Percentiles rank a stretch among this genome's conserved stretches.
Conservation (phyloP, 1,139 yeast species). For the Kodamaea sp. region DNA sequence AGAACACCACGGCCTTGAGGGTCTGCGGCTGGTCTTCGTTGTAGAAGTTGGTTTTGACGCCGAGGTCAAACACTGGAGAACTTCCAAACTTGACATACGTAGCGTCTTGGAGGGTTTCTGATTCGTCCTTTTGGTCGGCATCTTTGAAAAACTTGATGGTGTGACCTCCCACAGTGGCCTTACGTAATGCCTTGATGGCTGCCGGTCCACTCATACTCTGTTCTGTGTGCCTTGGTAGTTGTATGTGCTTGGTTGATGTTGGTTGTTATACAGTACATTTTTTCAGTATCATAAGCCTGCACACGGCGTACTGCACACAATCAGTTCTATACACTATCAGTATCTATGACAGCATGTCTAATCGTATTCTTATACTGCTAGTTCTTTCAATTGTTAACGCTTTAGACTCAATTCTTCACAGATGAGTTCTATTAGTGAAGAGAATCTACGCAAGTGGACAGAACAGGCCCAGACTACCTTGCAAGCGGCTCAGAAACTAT, state of each 20-base stretch:
- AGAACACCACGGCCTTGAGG: constrained; percentile 69
- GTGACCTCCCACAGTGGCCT: constrained; percentile 24
- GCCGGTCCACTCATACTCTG: constrained; percentile 12
- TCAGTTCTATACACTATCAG: too few species aligned
- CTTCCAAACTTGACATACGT: constrained; percentile 35
- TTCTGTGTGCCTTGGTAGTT: too few species aligned
- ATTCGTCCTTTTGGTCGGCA: constrained; percentile 15
- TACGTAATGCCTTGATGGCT: constrained; percentile 16
- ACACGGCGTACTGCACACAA: too few species aligned
- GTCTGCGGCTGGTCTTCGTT: constrained; percentile 52
- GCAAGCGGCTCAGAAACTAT: constrained; percentile 31
- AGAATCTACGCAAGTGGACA: constrained; percentile 25
- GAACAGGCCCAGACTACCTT: constrained; percentile 33
- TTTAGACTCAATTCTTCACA: too few species aligned
- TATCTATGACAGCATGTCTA: too few species aligned
- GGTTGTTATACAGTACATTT: too few species aligned
- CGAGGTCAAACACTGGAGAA: constrained; percentile 31
- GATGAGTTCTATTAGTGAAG: constrained; percentile 1
- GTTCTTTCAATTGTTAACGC: too few species aligned
- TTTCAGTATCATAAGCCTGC: too few species aligned
- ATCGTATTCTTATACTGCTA: too few species aligned
- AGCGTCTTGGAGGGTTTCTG: constrained; percentile 36
- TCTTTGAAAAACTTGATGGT: constrained; percentile 26
- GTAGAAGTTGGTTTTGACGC: constrained; percentile 56
- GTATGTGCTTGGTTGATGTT: constrained; percentile 3